Evolutionary conservation across 495 filamentous ascomycete genomes (phyloP), one percentile per base, ranked within the genome.

Genomic region (Sordaria brevicollis): DNA sequence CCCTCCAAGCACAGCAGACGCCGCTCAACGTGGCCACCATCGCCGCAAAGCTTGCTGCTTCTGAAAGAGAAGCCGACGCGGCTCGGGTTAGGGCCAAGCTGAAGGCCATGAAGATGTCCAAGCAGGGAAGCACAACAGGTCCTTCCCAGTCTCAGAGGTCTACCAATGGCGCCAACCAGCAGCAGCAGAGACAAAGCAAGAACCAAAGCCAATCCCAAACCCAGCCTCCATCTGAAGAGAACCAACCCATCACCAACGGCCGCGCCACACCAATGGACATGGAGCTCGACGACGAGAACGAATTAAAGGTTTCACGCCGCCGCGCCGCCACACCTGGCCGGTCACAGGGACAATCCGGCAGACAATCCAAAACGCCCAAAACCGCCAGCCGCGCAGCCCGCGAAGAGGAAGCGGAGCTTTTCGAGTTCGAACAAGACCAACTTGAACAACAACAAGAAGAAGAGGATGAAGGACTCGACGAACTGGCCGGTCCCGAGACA

Each of bases 61-160:
- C 84, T 3, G 86, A 87, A 66, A 79, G 85, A 65, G 84, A 87
- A 41, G 86, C 86, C 10, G 85, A 87, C 69, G 84, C 86, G 4
- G 85, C 84, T 6, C 81, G 85, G 65, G 85, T 86, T 0, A 77
- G 84, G 17, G 85, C 85, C 4, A 87, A 87, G 74, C 79, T 87
- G 2, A 81, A 82, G 69, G 84, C 85, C 7, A 82, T 82, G 17
- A 71, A 81, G 6, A 72, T 67, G 31, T 73, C 76, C 11, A 75
- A 76, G 19, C 73, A 15, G 36, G 41, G 57, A 35, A 65, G 70
- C 70, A n/a, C 31, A 69, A 29, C 65, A 34, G 34, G 38, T 8
- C 49, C 49, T 17, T 62, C 57, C 35, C 68, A 71, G 38, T 41
- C 71, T 36, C 68, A 74, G 2, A 21, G 25, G 49, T 62, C 25